These are phyloP conservation scores for Pythium sukuiense DNA, from an alignment of 352 stramenopile species.

Conservation along the genomic window DNA sequence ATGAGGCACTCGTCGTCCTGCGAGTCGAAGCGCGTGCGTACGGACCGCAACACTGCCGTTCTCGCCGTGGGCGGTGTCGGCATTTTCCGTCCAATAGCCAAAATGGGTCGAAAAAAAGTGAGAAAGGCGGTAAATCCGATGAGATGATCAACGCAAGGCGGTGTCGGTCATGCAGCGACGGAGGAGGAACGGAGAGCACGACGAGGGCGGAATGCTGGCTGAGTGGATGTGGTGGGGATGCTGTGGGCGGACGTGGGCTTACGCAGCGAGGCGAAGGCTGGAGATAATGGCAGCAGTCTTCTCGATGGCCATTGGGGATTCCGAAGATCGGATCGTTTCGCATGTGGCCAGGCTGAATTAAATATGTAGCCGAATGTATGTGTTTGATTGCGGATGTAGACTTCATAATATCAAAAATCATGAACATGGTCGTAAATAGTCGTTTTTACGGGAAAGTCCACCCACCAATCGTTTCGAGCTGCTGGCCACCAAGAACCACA, in stretches of 20 bases:
- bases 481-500: not conserved
- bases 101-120: not conserved
- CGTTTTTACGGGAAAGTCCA: constrained; percentile 1
- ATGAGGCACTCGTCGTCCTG: constrained; percentile 46
- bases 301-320: not conserved
- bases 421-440: constrained; percentile 1
- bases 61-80: not conserved
- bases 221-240: not conserved
- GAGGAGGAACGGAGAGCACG: not conserved
- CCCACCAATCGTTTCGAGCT: not conserved
- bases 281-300: not conserved
- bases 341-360: constrained; percentile 4
- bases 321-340: constrained; percentile 21
- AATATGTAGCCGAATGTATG: not conserved
- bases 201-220: constrained; percentile 4
- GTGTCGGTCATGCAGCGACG: constrained; percentile 18
- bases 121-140: not conserved
- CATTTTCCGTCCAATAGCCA: not conserved
- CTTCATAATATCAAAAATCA: no score
- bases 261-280: not conserved
- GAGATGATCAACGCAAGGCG: constrained; percentile 14
- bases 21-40: constrained; percentile 71
- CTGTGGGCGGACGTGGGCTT: not conserved
- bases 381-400: not conserved
- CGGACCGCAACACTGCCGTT: constrained; percentile 16